phyloP scores from a whole-genome alignment of 2,329 filamentous ascomycete genomes.

The Hymenoscyphus scutula region DNA sequence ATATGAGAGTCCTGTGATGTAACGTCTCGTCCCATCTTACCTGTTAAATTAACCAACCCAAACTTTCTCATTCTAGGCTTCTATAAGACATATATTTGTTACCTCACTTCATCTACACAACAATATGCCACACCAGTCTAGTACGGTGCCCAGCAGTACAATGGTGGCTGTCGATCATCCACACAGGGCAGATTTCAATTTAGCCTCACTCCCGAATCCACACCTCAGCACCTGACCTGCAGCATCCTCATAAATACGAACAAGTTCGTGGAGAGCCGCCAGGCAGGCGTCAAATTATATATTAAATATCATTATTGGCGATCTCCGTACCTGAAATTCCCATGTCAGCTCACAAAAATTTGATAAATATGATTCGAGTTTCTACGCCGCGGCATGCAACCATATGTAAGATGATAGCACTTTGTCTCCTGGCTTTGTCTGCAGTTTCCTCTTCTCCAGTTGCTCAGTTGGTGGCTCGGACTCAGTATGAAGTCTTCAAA shows the following conservation, averaged over 20 bases:
- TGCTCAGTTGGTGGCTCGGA: neutral
- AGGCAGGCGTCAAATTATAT: neutral
- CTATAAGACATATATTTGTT: neutral
- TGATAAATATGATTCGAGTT: neutral
- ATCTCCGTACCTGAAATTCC: constrained; percentile 1
- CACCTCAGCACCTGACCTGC: constrained; percentile 1
- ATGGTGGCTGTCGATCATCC: neutral
- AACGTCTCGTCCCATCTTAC: neutral
- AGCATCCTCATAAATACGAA: neutral
- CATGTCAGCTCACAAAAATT: neutral
- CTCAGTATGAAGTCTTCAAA: neutral
- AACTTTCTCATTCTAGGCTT: neutral
- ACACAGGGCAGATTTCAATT: neutral
- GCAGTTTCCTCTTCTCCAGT: neutral
- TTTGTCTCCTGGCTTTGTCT: neutral
- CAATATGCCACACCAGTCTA: neutral
- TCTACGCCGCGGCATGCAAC: neutral
- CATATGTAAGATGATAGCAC: neutral
- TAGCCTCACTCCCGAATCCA: neutral
- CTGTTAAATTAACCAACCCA: neutral
- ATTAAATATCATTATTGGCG: neutral
- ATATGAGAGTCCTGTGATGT: neutral
- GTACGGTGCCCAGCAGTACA: neutral
- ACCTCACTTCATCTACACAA: neutral
- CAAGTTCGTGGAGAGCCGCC: neutral